Evolutionary conservation across 495 filamentous ascomycete species (phyloP).

Genomic region (Cercophora newfieldiana): DNA sequence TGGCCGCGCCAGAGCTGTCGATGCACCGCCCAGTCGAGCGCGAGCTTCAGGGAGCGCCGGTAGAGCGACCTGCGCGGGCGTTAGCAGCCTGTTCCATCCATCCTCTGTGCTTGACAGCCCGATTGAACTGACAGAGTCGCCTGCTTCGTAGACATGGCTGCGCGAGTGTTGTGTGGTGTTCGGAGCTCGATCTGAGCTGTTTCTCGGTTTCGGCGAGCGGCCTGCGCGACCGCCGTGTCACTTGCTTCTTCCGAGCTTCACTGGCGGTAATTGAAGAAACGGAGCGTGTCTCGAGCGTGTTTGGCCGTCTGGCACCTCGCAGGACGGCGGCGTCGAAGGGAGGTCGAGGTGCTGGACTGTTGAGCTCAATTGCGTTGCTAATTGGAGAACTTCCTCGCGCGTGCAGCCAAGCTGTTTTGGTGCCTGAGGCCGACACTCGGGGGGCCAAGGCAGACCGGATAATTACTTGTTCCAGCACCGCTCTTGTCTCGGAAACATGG

Average conservation of each 20-base stretch:
- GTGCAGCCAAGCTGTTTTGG: neutral
- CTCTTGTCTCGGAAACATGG: neutral
- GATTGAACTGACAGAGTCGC: constrained; percentile 46
- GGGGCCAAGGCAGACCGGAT: neutral
- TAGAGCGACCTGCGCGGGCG: constrained; percentile 73
- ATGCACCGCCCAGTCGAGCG: constrained; percentile 93
- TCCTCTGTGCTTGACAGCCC: neutral
- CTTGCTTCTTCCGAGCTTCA: neutral
- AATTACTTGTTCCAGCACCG: neutral
- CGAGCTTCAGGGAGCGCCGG: constrained; percentile 85
- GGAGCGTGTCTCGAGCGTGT: neutral
- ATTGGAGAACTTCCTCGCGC: constrained; percentile 14
- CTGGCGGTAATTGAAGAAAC: neutral
- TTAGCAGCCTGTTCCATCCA: constrained; percentile 17
- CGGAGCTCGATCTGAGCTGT: neutral
- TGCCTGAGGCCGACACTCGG: constrained; percentile 12
- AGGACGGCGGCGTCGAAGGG: constrained; percentile 4
- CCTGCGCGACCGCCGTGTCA: neutral
- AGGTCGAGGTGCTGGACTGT: neutral
- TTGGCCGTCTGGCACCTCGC: neutral
- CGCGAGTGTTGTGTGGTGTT: constrained; percentile 23
- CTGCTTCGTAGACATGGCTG: constrained; percentile 45
- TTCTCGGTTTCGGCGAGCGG: neutral
- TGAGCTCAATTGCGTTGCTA: constrained; percentile 12
- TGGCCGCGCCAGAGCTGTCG: constrained; percentile 90